Conservation (phyloP, 2,329 filamentous ascomycete species). For the Didymella segeticola region DNA sequence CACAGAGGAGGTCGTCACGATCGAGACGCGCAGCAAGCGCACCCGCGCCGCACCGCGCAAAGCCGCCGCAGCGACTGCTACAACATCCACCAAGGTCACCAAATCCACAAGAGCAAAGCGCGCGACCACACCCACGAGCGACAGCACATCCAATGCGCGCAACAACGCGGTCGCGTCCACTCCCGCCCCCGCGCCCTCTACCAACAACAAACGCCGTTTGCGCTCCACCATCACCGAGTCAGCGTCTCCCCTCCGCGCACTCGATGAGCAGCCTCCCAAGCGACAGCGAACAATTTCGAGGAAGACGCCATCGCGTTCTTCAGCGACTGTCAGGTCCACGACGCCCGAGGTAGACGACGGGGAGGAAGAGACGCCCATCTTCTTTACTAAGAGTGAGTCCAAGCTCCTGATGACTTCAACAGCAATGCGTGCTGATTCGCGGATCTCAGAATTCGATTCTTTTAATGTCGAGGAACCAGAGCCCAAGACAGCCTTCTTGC, state of each 20-base stretch:
- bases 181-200: conserved; percentile 14
- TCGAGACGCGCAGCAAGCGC: conserved; percentile 20
- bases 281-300: conserved; percentile 11
- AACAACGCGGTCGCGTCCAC: conserved; percentile 8
- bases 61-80: conserved; percentile 3
- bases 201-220: conserved; percentile 25
- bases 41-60: conserved; percentile 19
- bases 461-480: conserved; percentile 17
- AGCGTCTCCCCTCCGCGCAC: conserved; percentile 25
- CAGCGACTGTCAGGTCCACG: conserved; percentile 6
- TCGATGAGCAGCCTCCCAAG: conserved; percentile 23
- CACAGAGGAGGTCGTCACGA: conserved; percentile 11
- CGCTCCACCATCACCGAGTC: conserved; percentile 20
- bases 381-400: conserved; percentile 31
- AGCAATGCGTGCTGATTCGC: conserved; percentile 20
- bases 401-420: background rate
- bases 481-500: conserved; percentile 19
- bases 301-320: conserved; percentile 7
- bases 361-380: conserved; percentile 25
- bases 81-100: background rate
- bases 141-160: background rate
- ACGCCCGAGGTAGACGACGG: conserved; percentile 21
- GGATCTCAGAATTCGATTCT: conserved; percentile 27
- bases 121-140: conserved; percentile 10
- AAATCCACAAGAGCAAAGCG: background rate